Evolutionary conservation across 257 asterid species (phyloP).

Genomic region (Solanum paucissectum): DNA sequence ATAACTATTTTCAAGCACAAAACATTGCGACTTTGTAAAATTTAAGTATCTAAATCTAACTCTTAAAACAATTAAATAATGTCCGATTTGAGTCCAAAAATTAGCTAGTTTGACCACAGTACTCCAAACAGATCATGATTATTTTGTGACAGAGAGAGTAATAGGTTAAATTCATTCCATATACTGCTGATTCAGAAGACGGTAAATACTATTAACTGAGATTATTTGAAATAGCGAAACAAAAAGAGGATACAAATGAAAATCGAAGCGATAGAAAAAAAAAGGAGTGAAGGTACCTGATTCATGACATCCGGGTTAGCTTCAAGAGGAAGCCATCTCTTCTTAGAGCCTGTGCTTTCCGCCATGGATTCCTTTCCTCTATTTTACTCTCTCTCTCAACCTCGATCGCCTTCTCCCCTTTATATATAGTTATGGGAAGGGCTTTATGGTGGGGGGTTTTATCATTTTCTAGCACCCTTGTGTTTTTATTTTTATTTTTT

Average conservation of each 20-base stretch:
- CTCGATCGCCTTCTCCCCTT: background rate
- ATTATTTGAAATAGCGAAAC: background rate
- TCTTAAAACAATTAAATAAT: background rate
- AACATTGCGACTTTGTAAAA: background rate
- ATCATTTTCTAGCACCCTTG: background rate
- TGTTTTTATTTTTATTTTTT: background rate
- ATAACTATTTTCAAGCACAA: background rate
- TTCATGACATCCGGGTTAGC: slow-evolving; percentile 95
- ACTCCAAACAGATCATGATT: background rate
- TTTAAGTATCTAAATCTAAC: background rate
- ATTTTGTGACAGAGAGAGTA: background rate
- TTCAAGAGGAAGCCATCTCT: slow-evolving; percentile 98
- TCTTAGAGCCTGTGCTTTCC: slow-evolving; percentile 39
- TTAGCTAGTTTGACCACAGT: background rate
- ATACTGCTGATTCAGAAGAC: background rate
- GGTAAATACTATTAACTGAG: background rate
- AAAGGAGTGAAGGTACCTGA: slow-evolving; percentile 39
- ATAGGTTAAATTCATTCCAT: background rate
- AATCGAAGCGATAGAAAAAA: background rate
- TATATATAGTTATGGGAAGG: slow-evolving; percentile 15
- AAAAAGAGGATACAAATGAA: background rate
- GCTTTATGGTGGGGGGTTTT: background rate
- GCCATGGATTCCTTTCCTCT: slow-evolving; percentile 31
- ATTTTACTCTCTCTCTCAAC: background rate
- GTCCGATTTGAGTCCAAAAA: background rate